Evolutionary conservation across 169 alveolate species (phyloP), one percentile per base, ranked within the genome.

Genomic region (Plasmodium malariae): DNA sequence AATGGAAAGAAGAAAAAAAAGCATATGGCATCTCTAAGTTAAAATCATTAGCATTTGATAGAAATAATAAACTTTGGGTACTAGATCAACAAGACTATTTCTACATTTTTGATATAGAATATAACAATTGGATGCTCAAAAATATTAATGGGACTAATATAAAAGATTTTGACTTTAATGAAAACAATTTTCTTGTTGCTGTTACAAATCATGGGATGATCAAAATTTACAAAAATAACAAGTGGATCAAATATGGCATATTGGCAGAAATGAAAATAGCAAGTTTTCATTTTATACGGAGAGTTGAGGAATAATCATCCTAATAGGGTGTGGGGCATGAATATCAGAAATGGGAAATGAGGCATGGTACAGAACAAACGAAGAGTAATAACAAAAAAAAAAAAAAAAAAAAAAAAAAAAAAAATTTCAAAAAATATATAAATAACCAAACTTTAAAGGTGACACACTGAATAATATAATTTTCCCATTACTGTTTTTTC

Each of bases 181-280:
- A 57, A 19, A 69, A 59, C 30, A 69, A 83, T 49, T 36, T 40
- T 30, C 40, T 83, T 17, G 71, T 55, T 12, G 91, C 91, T 40
- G 85, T 83, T 17, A 54, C 91, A 43, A 55, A 57, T 26, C 74
- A 83, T 34, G 91, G 91, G 30, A 11, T 69, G 43, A 65, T 83
- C 51, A 83, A 83, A 51, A 68, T 83, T 26, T 55, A 59, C 49
- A 83, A 36, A 68, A 32, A 69, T 37, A 43, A 72, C 3, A 54
- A 67, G 1, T 83, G 91, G 91, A 71, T 83, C n/a, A 51, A 54
- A 45, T 83, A 72, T 57, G 91, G 91, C 2, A 83, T 83, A n/a
- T 54, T 67, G 30, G 91, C 57, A 9, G 74, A 83, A 68, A 40
- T 83, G 65, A 83, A 68, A 51, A 83, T 83, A 49, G 17, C 55